Conservation (phyloP, 108 stramenopile species). For the Nitzschia sp. region DNA sequence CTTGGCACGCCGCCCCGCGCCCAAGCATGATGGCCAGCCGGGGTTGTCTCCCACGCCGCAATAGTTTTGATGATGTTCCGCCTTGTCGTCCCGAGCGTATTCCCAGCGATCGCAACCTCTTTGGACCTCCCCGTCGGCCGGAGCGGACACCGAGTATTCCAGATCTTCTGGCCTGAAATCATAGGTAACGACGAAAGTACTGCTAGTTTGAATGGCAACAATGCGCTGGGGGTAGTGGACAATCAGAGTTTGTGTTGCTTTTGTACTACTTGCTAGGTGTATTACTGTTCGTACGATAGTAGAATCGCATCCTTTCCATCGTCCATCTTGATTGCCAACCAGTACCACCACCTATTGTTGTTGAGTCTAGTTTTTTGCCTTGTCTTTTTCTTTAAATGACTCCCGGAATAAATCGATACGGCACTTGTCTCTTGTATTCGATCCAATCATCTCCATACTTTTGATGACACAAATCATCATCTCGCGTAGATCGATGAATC, state of each 20-base stretch:
- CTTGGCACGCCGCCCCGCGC: too few species aligned
- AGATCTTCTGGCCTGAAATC: too few species aligned
- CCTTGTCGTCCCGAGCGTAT: not conserved
- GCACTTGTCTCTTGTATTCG: slow-evolving; percentile 90
- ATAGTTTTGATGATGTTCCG: too few species aligned
- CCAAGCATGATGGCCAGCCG: too few species aligned
- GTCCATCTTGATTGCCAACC: too few species aligned
- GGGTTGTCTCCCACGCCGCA: too few species aligned
- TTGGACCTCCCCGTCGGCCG: not conserved
- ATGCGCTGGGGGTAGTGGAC: too few species aligned
- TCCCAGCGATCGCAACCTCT: not conserved
- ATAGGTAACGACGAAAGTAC: too few species aligned
- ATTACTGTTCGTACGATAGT: not conserved
- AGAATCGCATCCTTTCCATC: not conserved
- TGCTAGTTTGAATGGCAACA: too few species aligned
- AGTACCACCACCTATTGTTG: too few species aligned
- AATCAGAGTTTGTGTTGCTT: not conserved
- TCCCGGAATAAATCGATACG: slow-evolving; percentile 94
- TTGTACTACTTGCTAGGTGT: not conserved
- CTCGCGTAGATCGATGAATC: slow-evolving; percentile 94
- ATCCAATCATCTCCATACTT: slow-evolving; percentile 98
- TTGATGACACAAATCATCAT: slow-evolving; percentile 89
- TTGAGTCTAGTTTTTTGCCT: too few species aligned
- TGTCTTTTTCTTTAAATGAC: slow-evolving; percentile 55
- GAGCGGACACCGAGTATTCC: not conserved